Conservation (phyloP, 148 eudicot genomes). For the Vaccinium vitisidaea region DNA sequence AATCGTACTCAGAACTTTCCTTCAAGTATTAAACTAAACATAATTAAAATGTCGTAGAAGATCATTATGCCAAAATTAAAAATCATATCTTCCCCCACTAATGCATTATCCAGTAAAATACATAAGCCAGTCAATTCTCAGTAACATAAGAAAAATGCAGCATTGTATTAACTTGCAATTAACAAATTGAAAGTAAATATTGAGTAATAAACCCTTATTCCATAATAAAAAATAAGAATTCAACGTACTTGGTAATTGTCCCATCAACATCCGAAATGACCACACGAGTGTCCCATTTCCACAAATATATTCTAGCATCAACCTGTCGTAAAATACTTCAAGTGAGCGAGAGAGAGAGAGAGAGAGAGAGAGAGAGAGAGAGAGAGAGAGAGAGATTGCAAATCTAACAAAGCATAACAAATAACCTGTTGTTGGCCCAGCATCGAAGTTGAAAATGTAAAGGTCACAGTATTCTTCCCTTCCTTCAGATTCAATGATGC, state of each 20-base stretch:
- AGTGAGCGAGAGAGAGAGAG: not conserved
- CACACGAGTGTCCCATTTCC: constrained; percentile 85
- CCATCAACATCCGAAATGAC: constrained; percentile 99
- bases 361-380: not conserved
- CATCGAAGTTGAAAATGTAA: constrained; percentile 78
- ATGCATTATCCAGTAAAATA: no score
- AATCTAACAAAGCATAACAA: constrained; percentile 14
- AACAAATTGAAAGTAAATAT: not conserved
- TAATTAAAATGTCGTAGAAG: no score
- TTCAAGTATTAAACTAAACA: no score
- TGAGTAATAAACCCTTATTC: not conserved
- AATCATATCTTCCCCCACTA: no score
- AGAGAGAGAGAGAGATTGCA: not conserved
- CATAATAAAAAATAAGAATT: not conserved
- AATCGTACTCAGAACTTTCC: no score
- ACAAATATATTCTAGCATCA: constrained; percentile 85
- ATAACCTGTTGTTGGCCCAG: constrained; percentile 79
- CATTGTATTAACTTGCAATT: no score
- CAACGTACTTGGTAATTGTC: constrained; percentile 86
- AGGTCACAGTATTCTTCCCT: constrained; percentile 69
- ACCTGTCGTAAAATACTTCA: constrained; percentile 43
- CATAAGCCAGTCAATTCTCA: no score
- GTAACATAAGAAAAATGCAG: no score
- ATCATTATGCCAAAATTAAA: no score
- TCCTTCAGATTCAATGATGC: constrained; percentile 76